Base-by-base conservation (phyloP, 441 rosid species). In the Gossypium aridum region DNA sequence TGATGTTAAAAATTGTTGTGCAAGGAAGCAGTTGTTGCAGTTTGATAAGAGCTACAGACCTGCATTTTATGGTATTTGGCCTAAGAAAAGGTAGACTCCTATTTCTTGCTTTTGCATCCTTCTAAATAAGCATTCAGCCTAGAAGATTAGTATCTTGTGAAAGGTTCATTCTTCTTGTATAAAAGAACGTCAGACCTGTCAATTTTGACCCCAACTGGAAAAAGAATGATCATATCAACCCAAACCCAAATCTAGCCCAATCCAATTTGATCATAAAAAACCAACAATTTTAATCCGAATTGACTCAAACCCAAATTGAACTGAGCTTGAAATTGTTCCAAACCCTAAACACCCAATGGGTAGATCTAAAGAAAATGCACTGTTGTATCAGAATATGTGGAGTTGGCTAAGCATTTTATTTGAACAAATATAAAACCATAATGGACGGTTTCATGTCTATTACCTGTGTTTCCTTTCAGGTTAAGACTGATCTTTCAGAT, bases 41-140 rank as follows among this genome's bases (percentile, higher is more conserved):
- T 60, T 60, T 60, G 64, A 60, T 60, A 60, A 60, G 31, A 25
- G 64, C 64, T 12, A 13, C 64, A 60, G 64, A 60, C 64, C 37
- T 60, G 64, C 64, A 60, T 60, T 60, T 60, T 60, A 60, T 60
- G 64, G 64, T 60, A 60, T 60, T 60, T 60, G 64, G 64, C 64
- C 64, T 60, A 60, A 25, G 37, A 25, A 60, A 60, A 60, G 64
- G 64, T 60, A 60, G 37, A 31, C 49, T 68, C 34, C 47, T 22
- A 13, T 45, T 67, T 70, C 25, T 4, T 70, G 17, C 26, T n/a
- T 76, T 47, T 59, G 28, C 66, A 43, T 56, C 13, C 4, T 1
- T 19, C 34, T 28, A 34, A 9, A 9, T 63, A 19, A 34, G 55
- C 57, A 65, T 56, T 13, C 7, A 31, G 17, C 59, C 53, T 31